A percentile compares a stretch with the other conserved stretches of the same genome.
These are phyloP conservation scores for Leccinum fibrillosum DNA, from an alignment of 768 basidiomycete genomes.

Conservation along the genomic window DNA sequence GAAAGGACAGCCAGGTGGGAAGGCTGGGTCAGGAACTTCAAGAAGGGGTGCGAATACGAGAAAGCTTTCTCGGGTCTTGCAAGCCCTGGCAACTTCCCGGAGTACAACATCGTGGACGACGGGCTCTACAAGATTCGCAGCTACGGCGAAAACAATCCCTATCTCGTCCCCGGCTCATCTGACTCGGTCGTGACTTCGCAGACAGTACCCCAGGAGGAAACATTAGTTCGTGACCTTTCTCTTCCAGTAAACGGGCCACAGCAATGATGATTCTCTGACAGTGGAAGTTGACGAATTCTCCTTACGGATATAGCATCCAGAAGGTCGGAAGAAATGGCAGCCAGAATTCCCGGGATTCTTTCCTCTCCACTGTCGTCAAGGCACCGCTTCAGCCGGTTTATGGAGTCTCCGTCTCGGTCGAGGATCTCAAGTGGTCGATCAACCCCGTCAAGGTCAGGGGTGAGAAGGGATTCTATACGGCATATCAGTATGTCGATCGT, in stretches of 20 bases:
- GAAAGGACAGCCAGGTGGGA: not conserved
- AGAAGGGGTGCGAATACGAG: not conserved
- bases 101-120: not conserved
- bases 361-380: not conserved
- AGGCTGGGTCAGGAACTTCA: not conserved
- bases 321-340: not conserved
- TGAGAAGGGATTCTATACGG: not conserved
- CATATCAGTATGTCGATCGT: not conserved
- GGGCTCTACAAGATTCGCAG: constrained; percentile 3
- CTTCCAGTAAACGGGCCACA: not conserved
- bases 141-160: not conserved
- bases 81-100: not conserved
- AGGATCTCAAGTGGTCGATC: not conserved
- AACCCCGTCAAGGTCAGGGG: not conserved
- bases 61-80: not conserved
- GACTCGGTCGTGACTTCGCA: not conserved
- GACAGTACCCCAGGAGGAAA: not conserved
- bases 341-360: not conserved
- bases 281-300: not conserved
- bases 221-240: not conserved
- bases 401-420: not conserved
- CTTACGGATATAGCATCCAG: not conserved
- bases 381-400: not conserved
- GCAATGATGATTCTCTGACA: not conserved
- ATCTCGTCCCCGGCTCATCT: not conserved